phyloP scores from a whole-genome alignment of 805 yeast species.

The Lachancea sp. region DNA sequence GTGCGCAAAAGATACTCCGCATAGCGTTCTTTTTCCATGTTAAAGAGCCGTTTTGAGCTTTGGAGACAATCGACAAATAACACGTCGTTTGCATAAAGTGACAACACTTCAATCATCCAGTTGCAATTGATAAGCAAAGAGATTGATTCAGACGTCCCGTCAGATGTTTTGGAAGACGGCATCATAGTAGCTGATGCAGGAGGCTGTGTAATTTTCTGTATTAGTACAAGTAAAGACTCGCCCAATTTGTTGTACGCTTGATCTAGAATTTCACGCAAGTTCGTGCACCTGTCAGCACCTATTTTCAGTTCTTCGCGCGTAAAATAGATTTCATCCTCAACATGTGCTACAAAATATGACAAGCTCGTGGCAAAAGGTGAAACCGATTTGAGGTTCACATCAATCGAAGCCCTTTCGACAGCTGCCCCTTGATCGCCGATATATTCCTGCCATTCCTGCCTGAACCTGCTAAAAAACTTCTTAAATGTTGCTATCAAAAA shows the following conservation, averaged over 20 bases:
- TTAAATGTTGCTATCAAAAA: slow-evolving; percentile 46
- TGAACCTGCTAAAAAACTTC: slow-evolving; percentile 46
- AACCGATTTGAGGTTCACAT: slow-evolving; percentile 35
- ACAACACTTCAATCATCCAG: slow-evolving; percentile 41
- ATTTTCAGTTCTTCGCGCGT: neutral
- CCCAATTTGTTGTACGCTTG: slow-evolving; percentile 24
- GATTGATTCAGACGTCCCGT: slow-evolving; percentile 36
- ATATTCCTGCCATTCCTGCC: slow-evolving; percentile 52
- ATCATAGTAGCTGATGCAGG: slow-evolving; percentile 2
- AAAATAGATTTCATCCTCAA: slow-evolving; percentile 26
- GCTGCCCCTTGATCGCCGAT: slow-evolving; percentile 46
- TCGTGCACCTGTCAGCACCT: slow-evolving; percentile 4
- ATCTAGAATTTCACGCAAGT: slow-evolving; percentile 25
- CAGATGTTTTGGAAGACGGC: neutral
- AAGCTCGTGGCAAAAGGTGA: slow-evolving; percentile 42
- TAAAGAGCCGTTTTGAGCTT: slow-evolving; percentile 26
- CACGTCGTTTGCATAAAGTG: slow-evolving; percentile 20
- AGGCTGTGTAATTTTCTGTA: slow-evolving; percentile 17
- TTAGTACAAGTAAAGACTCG: slow-evolving; percentile 27
- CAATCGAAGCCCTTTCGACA: slow-evolving; percentile 34
- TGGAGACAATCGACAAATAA: slow-evolving; percentile 20
- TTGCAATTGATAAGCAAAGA: slow-evolving; percentile 49
- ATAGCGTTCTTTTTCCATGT: slow-evolving; percentile 36
- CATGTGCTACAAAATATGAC: slow-evolving; percentile 40
- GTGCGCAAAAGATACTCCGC: slow-evolving; percentile 43